Percentiles rank a stretch among this genome's conserved stretches.
These are phyloP conservation scores for Halophytophthora polymorphica DNA, from an alignment of 352 stramenopile genomes.

Conservation along the genomic window DNA sequence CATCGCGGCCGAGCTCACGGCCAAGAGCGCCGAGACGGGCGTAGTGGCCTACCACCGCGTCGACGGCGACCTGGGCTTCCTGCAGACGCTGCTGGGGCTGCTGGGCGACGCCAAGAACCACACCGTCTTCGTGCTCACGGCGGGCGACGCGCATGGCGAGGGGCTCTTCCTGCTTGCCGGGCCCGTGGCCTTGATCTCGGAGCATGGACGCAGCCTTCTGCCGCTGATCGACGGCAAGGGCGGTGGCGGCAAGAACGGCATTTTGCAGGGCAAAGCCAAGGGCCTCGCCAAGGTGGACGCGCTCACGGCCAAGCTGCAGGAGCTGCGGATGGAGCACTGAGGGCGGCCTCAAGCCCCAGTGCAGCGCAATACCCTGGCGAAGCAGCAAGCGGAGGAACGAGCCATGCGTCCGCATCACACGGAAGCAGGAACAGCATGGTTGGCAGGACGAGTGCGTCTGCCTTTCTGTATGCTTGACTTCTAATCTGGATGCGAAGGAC, in stretches of 20 bases:
- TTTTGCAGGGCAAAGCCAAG: constrained; percentile 81
- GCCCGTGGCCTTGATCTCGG: constrained; percentile 45
- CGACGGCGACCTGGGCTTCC: constrained; percentile 66
- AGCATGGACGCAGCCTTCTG: constrained; percentile 51
- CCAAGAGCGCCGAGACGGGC: constrained; percentile 13
- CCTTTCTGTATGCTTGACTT: no score
- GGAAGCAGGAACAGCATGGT: no score
- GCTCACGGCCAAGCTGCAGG: constrained; percentile 42
- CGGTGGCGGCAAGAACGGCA: constrained; percentile 65
- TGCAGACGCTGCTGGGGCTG: constrained; percentile 52
- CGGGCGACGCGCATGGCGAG: constrained; percentile 44
- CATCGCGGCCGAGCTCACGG: constrained; percentile 44
- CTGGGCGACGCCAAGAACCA: constrained; percentile 42
- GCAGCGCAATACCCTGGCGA: no score
- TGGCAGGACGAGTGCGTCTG: no score
- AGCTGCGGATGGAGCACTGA: constrained; percentile 35
- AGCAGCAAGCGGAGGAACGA: no score
- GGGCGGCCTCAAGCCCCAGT: neutral
- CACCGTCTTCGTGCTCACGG: constrained; percentile 44
- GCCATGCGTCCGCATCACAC: no score
- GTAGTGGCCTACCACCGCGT: constrained; percentile 57
- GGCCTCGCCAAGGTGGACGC: constrained; percentile 40
- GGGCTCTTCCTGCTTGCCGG: constrained; percentile 72
- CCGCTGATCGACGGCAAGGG: constrained; percentile 71
- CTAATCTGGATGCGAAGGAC: no score